Conservation (phyloP, 148 eudicot genomes). For the Dianthus caryophyllus region DNA sequence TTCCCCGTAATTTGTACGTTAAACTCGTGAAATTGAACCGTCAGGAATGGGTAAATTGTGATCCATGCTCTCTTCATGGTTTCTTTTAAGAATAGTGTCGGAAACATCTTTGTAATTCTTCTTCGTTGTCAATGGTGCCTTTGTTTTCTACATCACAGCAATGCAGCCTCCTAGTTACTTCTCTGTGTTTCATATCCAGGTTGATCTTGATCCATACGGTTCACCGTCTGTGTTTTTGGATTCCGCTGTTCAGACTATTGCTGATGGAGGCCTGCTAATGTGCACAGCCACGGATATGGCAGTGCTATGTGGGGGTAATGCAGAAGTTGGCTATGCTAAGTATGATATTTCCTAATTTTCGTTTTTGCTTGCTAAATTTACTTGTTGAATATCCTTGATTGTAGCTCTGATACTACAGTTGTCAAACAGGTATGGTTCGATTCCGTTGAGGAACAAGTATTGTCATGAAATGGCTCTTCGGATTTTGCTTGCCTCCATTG, state of each 20-base stretch:
- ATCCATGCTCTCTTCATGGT: not conserved
- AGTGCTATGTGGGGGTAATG: constrained; percentile 89
- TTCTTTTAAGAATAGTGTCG: not conserved
- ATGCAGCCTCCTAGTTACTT: not conserved
- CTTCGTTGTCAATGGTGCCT: not conserved
- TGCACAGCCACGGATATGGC: constrained; percentile 99
- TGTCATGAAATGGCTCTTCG: constrained; percentile 98
- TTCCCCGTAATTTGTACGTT: not conserved
- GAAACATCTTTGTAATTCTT: not conserved
- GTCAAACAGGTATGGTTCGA: constrained; percentile 77
- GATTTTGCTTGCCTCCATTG: constrained; percentile 88
- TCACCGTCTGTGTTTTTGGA: constrained; percentile 95
- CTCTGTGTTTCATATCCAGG: constrained; percentile 39
- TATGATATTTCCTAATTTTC: constrained; percentile 31
- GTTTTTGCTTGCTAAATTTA: not conserved
- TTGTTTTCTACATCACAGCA: not conserved
- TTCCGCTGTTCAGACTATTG: constrained; percentile 90
- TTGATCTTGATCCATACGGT: constrained; percentile 99
- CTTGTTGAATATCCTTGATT: not conserved
- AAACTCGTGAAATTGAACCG: not conserved
- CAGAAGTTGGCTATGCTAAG: constrained; percentile 99
- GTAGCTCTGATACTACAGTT: constrained; percentile 24
- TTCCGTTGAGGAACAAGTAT: constrained; percentile 77
- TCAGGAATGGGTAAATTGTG: not conserved
- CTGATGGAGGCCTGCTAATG: constrained; percentile 93